Evolutionary conservation across 2,329 filamentous ascomycete species (phyloP).

Genomic region (Fonsecaea pedrosoi): DNA sequence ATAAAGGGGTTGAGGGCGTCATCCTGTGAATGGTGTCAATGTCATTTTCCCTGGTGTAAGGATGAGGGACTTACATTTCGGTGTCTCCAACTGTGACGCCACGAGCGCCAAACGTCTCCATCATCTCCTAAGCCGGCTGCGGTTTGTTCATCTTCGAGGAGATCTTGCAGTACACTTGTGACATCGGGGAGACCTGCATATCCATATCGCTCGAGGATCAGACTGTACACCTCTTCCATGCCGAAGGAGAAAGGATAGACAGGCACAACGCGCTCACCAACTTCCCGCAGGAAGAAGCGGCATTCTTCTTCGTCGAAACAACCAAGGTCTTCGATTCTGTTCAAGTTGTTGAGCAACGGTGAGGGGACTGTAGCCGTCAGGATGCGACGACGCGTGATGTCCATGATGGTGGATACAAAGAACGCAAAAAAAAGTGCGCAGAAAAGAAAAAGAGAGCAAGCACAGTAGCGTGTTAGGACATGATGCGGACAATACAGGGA

Average conservation of each 20-base stretch:
- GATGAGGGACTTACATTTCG: conserved; percentile 38
- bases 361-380: conserved; percentile 18
- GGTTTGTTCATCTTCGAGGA: conserved; percentile 40
- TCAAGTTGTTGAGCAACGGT: conserved; percentile 14
- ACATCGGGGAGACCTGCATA: conserved; percentile 36
- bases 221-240: conserved; percentile 42
- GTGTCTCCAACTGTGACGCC: conserved; percentile 41
- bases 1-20: conserved; percentile 38
- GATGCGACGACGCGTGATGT: conserved; percentile 21
- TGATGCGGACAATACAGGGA: conserved; percentile 4
- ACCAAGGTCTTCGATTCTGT: conserved; percentile 31
- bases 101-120: conserved; percentile 41
- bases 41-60: neutral
- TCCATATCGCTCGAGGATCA: conserved; percentile 39
- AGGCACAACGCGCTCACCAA: conserved; percentile 38
- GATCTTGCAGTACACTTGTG: conserved; percentile 41
- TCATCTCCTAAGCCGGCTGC: conserved; percentile 40
- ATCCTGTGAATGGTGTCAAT: conserved; percentile 30
- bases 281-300: conserved; percentile 40
- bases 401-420: conserved; percentile 16
- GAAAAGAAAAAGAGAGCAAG: neutral
- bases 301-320: conserved; percentile 42
- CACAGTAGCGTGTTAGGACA: conserved; percentile 15
- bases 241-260: conserved; percentile 41
- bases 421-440: neutral